Base-by-base conservation (phyloP, 2,329 filamentous ascomycete species). In the Mariannaea elegans region DNA sequence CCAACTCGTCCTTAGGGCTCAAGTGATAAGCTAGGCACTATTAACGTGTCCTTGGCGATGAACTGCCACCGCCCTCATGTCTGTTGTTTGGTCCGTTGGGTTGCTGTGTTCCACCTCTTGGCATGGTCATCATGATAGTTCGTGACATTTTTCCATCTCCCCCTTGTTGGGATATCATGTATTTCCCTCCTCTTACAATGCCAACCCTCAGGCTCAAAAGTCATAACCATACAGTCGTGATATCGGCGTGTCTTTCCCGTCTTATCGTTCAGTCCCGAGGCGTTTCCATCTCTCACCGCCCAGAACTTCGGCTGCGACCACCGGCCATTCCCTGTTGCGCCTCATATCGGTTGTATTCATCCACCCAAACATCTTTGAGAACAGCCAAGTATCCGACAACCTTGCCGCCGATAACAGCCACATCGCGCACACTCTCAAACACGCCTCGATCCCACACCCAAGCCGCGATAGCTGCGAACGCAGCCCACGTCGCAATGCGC, bases 391-490 rank as follows among this genome's bases (percentile, higher is more conserved):
- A 85, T 7, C 79, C 81, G 21, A 74, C 69, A n/a, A 83, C 41
- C 68, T 78, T 80, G 56, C 76, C 70, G 9, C 72, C 78, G 29
- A 84, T 61, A 1, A 79, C 77, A 16, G 78, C 76, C 12, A 79
- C 69, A 75, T 95, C 91, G 61, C 82, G 80, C 13, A 85, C 77
- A 64, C 88, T 89, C 58, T 86, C 86, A 64, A 87, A 85, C 14
- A 89, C 73, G 0, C 93, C 89, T 2, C 92, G 80, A 71, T 88
- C 87, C 75, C 84, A 90, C 3, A 90, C 80, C 61, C 83, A 81
- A 16, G 87, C 78, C 0, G 81, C 81, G 0, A 87, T 39, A 0
- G 82, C 80, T 4, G 82, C 77, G 2, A 94, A 66, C 2, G 79
- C 73, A 1, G 83, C 84, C 87, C 88, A 95, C 64, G 93, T 87